Conservation (phyloP, 2,329 filamentous ascomycete species). For the Clarireedia paspali region DNA sequence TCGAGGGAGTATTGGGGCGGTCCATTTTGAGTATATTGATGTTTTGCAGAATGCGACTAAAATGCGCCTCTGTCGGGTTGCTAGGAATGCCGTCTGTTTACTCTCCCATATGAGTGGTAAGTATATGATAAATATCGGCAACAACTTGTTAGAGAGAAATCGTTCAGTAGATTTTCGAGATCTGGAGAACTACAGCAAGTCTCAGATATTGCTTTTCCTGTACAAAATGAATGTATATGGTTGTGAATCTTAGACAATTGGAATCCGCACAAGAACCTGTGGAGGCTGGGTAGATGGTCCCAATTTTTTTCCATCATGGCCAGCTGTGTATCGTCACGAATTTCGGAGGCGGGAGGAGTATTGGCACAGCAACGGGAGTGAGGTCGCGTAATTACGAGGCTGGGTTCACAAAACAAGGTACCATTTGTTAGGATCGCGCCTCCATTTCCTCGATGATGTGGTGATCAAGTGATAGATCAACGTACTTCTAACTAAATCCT, state of each 20-base stretch:
- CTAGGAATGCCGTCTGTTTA: neutral
- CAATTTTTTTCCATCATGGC: no score
- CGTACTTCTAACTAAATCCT: no score
- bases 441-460: no score
- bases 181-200: neutral
- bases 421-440: no score
- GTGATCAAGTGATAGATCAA: no score
- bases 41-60: conserved; percentile 15
- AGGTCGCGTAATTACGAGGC: neutral
- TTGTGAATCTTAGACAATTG: neutral
- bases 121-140: neutral
- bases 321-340: no score
- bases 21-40: conserved; percentile 21
- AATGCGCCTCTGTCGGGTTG: conserved; percentile 1
- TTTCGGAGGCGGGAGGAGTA: neutral
- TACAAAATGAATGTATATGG: neutral
- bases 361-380: neutral
- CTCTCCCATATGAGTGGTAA: conserved; percentile 1
- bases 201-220: neutral
- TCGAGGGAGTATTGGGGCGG: conserved; percentile 41
- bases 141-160: neutral
- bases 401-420: neutral
- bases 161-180: neutral
- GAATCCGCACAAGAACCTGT: no score
- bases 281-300: no score